A percentile compares a stretch with the other conserved stretches of the same genome.
phyloP scores from a whole-genome alignment of 139 green algal species.

The Ostreobium quekettii region DNA sequence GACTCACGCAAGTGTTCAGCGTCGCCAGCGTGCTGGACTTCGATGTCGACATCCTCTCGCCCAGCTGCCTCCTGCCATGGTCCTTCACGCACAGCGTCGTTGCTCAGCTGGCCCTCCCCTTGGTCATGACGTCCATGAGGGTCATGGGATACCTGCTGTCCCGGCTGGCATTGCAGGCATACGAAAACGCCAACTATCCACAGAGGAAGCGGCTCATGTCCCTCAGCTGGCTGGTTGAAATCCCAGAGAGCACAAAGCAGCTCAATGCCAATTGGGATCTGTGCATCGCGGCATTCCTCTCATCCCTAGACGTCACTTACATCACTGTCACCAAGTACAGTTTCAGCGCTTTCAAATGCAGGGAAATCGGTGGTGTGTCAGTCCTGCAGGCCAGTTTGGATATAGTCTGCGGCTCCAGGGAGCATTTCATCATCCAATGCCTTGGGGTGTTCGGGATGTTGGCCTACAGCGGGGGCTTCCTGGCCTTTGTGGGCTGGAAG shows the following conservation, averaged over 20 bases:
- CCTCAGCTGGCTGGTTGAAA: background rate
- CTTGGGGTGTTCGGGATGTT: slow-evolving; percentile 5
- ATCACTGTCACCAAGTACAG: slow-evolving; percentile 17
- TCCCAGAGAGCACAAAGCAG: slow-evolving; percentile 6
- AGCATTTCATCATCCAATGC: background rate
- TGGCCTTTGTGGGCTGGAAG: background rate
- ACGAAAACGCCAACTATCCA: background rate
- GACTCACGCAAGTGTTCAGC: background rate
- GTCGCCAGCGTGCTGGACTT: slow-evolving; percentile 17
- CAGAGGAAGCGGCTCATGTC: background rate
- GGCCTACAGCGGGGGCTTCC: background rate
- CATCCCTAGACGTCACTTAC: slow-evolving; percentile 11
- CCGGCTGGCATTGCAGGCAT: background rate
- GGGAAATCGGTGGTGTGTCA: slow-evolving; percentile 1
- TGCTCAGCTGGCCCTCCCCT: slow-evolving; percentile 15
- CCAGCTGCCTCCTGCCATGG: slow-evolving; percentile 5
- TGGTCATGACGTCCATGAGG: slow-evolving; percentile 8
- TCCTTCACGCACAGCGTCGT: slow-evolving; percentile 1
- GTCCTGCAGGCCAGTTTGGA: background rate
- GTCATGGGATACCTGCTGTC: slow-evolving; percentile 7
- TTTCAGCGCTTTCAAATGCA: slow-evolving; percentile 19
- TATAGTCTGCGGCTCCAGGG: background rate
- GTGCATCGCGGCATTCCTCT: slow-evolving; percentile 10
- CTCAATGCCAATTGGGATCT: slow-evolving; percentile 5
- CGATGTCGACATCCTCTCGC: slow-evolving; percentile 17